A percentile compares a stretch with the other conserved stretches of the same genome.
Evolutionary conservation across 768 basidiomycete species (phyloP).

Genomic region (Erythrobasidium yunnanense): DNA sequence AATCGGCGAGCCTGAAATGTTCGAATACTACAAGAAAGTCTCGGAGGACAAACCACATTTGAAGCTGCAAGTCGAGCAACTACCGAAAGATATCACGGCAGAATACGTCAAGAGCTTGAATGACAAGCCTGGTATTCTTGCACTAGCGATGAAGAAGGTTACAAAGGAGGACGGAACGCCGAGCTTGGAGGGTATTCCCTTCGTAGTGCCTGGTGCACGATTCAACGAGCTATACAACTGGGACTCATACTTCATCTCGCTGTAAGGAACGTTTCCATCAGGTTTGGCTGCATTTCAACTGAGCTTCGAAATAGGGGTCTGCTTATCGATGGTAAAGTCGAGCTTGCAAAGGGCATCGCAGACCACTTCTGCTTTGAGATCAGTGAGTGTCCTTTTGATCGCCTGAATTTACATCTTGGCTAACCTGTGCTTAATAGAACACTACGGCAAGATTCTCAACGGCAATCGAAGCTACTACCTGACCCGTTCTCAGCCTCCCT

Average conservation of each 20-base stretch:
- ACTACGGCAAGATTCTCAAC: slow-evolving; percentile 58
- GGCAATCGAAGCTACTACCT: slow-evolving; percentile 85
- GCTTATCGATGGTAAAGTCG: slow-evolving; percentile 83
- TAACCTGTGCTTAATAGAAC: slow-evolving; percentile 9
- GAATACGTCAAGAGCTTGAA: slow-evolving; percentile 82
- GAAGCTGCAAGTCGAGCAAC: slow-evolving; percentile 79
- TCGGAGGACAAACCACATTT: slow-evolving; percentile 85
- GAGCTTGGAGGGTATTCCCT: slow-evolving; percentile 76
- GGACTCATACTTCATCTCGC: slow-evolving; percentile 80
- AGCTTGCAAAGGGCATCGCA: slow-evolving; percentile 94
- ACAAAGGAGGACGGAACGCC: slow-evolving; percentile 67
- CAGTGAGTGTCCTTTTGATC: slow-evolving; percentile 73
- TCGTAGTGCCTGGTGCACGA: slow-evolving; percentile 63
- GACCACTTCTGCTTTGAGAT: slow-evolving; percentile 99
- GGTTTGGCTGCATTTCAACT: not conserved
- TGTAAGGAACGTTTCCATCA: slow-evolving; percentile 39
- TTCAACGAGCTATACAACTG: slow-evolving; percentile 41
- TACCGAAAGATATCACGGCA: slow-evolving; percentile 78
- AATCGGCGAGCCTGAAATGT: slow-evolving; percentile 83
- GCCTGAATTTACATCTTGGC: slow-evolving; percentile 45
- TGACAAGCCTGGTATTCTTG: slow-evolving; percentile 82
- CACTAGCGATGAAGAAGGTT: slow-evolving; percentile 85
- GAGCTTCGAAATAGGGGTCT: slow-evolving; percentile 49
- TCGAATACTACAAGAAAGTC: slow-evolving; percentile 84
- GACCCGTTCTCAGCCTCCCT: slow-evolving; percentile 90